Conservation (phyloP, 441 rosid species). For the Populus hybrid region DNA sequence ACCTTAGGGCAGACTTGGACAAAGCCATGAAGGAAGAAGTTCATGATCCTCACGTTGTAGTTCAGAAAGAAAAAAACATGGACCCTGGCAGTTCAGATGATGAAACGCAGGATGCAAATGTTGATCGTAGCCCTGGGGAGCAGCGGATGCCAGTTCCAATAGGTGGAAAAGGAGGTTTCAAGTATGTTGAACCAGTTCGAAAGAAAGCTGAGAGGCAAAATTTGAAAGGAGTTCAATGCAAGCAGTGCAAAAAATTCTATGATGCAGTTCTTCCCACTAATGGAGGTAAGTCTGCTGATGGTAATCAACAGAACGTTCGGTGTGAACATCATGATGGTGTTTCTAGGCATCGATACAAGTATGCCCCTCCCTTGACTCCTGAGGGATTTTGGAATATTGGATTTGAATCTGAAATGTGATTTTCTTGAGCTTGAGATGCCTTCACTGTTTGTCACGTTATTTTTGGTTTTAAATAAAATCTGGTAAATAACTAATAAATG, state of each 20-base stretch:
- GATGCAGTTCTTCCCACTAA: slow-evolving; percentile 76
- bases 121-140: slow-evolving; percentile 35
- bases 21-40: slow-evolving; percentile 35
- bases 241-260: slow-evolving; percentile 92
- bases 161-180: slow-evolving; percentile 47
- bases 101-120: slow-evolving; percentile 67
- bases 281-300: slow-evolving; percentile 29
- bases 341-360: slow-evolving; percentile 87
- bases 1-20: slow-evolving; percentile 44
- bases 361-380: slow-evolving; percentile 81
- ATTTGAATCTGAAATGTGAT: slow-evolving; percentile 86
- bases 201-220: slow-evolving; percentile 74
- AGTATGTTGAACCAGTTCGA: slow-evolving; percentile 78
- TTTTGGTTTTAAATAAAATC: not conserved
- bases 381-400: slow-evolving; percentile 98
- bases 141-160: slow-evolving; percentile 33
- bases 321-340: slow-evolving; percentile 97
- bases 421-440: slow-evolving; percentile 5
- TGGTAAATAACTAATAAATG: not conserved
- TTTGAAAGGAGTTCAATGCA: slow-evolving; percentile 80
- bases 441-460: not conserved
- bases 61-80: slow-evolving; percentile 15
- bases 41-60: slow-evolving; percentile 19
- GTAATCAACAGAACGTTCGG: slow-evolving; percentile 37
- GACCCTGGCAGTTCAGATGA: slow-evolving; percentile 49